Percentiles rank a stretch among this genome's conserved stretches.
Evolutionary conservation across 768 basidiomycete genomes (phyloP).

Genomic region (Psilocybe tampanensis): DNA sequence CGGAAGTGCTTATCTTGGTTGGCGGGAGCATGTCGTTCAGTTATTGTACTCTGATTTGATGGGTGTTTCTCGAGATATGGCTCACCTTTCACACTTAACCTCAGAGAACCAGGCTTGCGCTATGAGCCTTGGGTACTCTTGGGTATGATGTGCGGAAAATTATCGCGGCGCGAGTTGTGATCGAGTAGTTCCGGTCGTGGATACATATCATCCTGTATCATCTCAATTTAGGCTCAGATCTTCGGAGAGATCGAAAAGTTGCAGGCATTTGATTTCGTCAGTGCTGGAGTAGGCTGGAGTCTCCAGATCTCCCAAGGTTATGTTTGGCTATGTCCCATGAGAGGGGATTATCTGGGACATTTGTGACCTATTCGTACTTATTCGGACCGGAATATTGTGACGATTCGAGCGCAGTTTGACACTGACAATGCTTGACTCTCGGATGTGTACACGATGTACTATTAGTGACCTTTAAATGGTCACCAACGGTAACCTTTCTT

Average conservation of each 20-base stretch:
- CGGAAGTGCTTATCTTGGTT: too few relatives aligned
- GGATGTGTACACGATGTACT: background rate
- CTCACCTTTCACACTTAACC: too few relatives aligned
- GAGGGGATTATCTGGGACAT: too few relatives aligned
- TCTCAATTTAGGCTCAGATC: conserved; percentile 1
- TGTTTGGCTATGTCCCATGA: background rate
- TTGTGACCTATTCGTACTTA: background rate
- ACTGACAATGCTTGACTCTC: background rate
- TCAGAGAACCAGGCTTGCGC: too few relatives aligned
- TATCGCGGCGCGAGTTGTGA: background rate
- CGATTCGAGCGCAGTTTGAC: background rate
- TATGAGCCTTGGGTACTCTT: background rate
- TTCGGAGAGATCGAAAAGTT: background rate
- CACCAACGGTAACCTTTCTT: background rate
- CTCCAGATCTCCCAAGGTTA: too few relatives aligned
- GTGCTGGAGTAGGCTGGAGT: too few relatives aligned
- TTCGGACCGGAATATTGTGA: background rate
- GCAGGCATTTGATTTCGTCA: background rate
- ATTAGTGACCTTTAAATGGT: background rate
- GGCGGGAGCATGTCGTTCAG: too few relatives aligned
- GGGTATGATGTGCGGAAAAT: background rate
- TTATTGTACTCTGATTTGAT: too few relatives aligned
- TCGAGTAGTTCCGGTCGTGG: background rate
- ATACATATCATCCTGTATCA: background rate
- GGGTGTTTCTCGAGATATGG: too few relatives aligned